Evolutionary conservation across 768 basidiomycete genomes (phyloP), one percentile per base, ranked within the genome.

Genomic region (Mycena capillaripes): DNA sequence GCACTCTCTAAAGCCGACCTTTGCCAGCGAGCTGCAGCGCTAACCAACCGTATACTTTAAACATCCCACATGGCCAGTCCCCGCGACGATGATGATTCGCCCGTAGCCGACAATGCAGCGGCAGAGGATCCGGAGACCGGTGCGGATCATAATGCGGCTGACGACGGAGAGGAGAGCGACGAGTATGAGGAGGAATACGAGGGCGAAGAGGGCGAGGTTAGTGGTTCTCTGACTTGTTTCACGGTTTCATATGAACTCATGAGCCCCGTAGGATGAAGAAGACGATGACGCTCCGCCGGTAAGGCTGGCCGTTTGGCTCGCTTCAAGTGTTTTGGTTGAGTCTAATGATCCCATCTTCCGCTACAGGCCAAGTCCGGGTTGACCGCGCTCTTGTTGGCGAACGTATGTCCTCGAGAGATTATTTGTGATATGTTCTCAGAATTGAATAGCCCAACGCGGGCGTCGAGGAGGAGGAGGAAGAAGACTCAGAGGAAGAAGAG

Each of bases 401-500:
- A 81, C 59, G 81, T 82, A 71, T 36, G 79, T 77, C 34, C n/a
- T 29, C 36, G 17, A 34, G 17, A 25, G 29, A 21, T 8, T 58
- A 30, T 40, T 29, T 34, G 36, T 21, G 27, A 34, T 19, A 4
- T 4, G 38, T 65, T 53, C 23, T 27, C 11, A 56, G 12, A 29
- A 23, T 58, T 53, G 19, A 44, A n/a, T 55, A 83, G 83, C 78
- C 81, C 46, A 79, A 81, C 66, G 81, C 66, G 29, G 29, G 44
- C 16, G 66, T 38, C 21, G 72, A 62, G 23, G 76, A 79, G 19
- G 78, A 69, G 53, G 61, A 71, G 3, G 60, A 75, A 3, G 66
- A 83, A 1, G 82, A 83, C n/a, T 82, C 82, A 10, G 82, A 82
- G 8, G 82, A 81, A 8, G 81, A 80, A 23, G 76, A 78, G 12